A percentile compares a stretch with the other conserved stretches of the same genome.
These are phyloP conservation scores for Gymnopus androsaceus DNA, from an alignment of 1,284 basidiomycete species.

Conservation along the genomic window DNA sequence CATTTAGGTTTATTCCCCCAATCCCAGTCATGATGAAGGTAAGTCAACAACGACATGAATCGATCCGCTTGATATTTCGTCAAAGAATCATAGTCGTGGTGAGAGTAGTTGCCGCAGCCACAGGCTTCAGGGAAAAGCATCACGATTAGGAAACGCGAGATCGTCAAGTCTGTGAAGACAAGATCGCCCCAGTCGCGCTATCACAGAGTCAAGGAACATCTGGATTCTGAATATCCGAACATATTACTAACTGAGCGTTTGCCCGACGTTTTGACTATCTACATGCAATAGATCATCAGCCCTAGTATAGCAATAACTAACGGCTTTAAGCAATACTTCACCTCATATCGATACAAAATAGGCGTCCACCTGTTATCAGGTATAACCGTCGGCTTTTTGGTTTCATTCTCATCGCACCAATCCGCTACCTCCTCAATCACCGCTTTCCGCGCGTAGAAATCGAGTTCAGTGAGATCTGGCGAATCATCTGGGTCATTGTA, in stretches of 20 bases:
- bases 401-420: constrained; percentile 19
- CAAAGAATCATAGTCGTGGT: constrained; percentile 34
- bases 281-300: background rate
- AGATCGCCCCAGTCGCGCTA: constrained; percentile 37
- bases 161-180: constrained; percentile 30
- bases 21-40: constrained; percentile 17
- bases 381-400: constrained; percentile 1
- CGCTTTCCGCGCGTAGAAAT: constrained; percentile 26
- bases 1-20: constrained; percentile 21
- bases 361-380: constrained; percentile 23
- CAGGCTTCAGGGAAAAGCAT: constrained; percentile 30
- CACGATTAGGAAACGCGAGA: constrained; percentile 29
- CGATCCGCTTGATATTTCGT: constrained; percentile 34
- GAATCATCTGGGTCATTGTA: constrained; percentile 21
- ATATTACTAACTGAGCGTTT: constrained; percentile 25
- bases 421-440: constrained; percentile 28
- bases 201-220: background rate
- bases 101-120: constrained; percentile 31
- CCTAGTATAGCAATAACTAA: too few relatives aligned
- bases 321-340: too few relatives aligned
- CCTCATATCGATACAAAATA: constrained; percentile 31
- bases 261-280: constrained; percentile 27
- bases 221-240: too few relatives aligned
- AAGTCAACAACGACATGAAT: constrained; percentile 29
- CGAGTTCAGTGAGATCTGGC: constrained; percentile 26